These are phyloP conservation scores for Phaseolus lunatus DNA, from an alignment of 306 rosid species.

Conservation along the genomic window DNA sequence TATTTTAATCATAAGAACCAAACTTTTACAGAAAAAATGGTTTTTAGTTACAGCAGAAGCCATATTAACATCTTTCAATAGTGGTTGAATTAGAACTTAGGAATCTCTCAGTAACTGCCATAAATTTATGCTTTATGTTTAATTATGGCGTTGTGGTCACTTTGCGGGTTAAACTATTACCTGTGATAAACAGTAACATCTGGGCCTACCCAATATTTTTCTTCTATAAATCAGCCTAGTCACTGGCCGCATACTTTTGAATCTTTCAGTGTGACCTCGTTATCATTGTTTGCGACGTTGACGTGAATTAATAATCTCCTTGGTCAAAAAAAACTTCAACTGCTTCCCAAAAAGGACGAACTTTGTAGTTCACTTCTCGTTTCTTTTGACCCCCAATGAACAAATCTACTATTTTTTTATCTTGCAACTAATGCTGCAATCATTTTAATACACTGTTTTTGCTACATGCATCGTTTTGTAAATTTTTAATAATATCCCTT, in stretches of 20 bases:
- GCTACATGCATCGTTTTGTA: conserved; percentile 3
- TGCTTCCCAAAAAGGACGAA: conserved; percentile 32
- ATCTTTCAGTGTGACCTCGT: conserved; percentile 29
- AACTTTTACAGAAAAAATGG: not conserved
- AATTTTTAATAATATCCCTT: not conserved
- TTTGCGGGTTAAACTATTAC: conserved; percentile 29
- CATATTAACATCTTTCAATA: not conserved
- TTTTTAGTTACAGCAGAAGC: not conserved
- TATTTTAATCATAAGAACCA: too few relatives aligned
- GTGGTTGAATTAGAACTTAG: not conserved
- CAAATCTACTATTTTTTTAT: conserved; percentile 30
- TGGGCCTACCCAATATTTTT: conserved; percentile 29
- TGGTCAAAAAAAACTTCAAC: conserved; percentile 38
- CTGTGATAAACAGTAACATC: conserved; percentile 34
- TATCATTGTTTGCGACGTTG: conserved; percentile 43
- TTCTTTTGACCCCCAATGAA: conserved; percentile 25
- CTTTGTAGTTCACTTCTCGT: conserved; percentile 25
- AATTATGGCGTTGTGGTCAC: conserved; percentile 22
- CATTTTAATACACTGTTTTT: conserved; percentile 23
- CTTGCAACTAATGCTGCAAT: not conserved
- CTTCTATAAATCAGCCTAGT: conserved; percentile 40
- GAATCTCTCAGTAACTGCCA: not conserved
- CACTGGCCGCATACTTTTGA: conserved; percentile 26
- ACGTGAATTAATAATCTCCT: conserved; percentile 24
- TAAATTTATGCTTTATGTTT: conserved; percentile 13